These are phyloP conservation scores for Podosphaera leucotricha DNA, from an alignment of 2,329 filamentous ascomycete species.

Conservation along the genomic window DNA sequence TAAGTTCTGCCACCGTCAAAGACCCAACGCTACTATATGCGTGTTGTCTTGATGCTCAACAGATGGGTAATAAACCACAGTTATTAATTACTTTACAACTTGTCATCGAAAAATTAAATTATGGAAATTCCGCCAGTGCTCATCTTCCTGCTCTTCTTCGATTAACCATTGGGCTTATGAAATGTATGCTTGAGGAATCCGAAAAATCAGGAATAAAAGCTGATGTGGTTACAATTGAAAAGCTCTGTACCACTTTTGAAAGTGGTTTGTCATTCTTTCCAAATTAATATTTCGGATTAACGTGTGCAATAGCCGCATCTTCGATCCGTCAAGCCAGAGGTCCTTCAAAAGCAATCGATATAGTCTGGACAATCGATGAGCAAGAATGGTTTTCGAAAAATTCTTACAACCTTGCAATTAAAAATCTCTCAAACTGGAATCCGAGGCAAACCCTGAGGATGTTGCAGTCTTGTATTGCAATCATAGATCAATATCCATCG, in stretches of 20 bases:
- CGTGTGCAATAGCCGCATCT: slow-evolving; percentile 6
- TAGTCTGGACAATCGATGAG: slow-evolving; percentile 34
- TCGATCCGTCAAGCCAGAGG: slow-evolving; percentile 20
- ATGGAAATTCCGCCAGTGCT: slow-evolving; percentile 22
- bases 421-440: slow-evolving; percentile 31
- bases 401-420: slow-evolving; percentile 53
- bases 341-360: slow-evolving; percentile 14
- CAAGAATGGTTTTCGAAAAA: slow-evolving; percentile 70
- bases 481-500: slow-evolving; percentile 27
- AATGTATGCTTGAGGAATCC: slow-evolving; percentile 18
- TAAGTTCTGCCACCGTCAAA: slow-evolving; percentile 29
- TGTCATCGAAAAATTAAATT: slow-evolving; percentile 32
- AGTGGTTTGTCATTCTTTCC: slow-evolving; percentile 17
- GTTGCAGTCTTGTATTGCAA: slow-evolving; percentile 25
- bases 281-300: background rate
- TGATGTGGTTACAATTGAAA: slow-evolving; percentile 16
- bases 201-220: background rate
- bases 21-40: slow-evolving; percentile 49
- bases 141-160: slow-evolving; percentile 41
- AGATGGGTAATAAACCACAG: slow-evolving; percentile 34
- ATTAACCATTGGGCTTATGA: slow-evolving; percentile 29
- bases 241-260: slow-evolving; percentile 32
- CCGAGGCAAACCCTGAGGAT: slow-evolving; percentile 31
- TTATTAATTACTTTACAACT: slow-evolving; percentile 34
- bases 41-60: slow-evolving; percentile 55